Evolutionary conservation across 495 filamentous ascomycete genomes (phyloP).

Genomic region (Jackrogersella multiformis): DNA sequence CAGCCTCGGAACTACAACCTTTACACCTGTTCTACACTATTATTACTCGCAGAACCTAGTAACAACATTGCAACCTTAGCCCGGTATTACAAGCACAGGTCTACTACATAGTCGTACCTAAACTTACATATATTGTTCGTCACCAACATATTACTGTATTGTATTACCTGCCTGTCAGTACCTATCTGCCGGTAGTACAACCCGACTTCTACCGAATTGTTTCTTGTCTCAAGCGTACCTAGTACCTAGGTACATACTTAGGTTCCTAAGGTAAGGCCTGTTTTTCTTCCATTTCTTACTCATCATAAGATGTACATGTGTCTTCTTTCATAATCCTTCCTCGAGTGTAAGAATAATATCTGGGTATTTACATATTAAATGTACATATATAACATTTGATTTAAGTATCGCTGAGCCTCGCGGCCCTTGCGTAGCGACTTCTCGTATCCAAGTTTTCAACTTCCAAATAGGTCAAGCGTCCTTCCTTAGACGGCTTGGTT

Average conservation of each 20-base stretch:
- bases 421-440: conserved; percentile 29
- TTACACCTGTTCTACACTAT: neutral
- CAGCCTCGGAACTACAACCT: neutral
- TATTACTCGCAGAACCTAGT: conserved; percentile 19
- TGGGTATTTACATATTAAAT: neutral
- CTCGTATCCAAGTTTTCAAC: conserved; percentile 43
- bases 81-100: conserved; percentile 14
- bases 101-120: too few species aligned
- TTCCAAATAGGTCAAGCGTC: conserved; percentile 34
- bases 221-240: neutral
- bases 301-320: conserved; percentile 1
- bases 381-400: neutral
- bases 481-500: conserved; percentile 20
- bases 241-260: too few species aligned
- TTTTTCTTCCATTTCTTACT: neutral
- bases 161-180: conserved; percentile 8
- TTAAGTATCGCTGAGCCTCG: conserved; percentile 9
- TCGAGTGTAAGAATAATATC: neutral
- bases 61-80: conserved; percentile 21
- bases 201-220: conserved; percentile 12
- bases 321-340: neutral
- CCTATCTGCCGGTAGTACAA: conserved; percentile 27
- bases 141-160: conserved; percentile 27
- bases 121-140: conserved; percentile 1
- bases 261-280: too few species aligned